Evolutionary conservation across 352 stramenopile genomes (phyloP).

Genomic region (Phytophthora europaea): DNA sequence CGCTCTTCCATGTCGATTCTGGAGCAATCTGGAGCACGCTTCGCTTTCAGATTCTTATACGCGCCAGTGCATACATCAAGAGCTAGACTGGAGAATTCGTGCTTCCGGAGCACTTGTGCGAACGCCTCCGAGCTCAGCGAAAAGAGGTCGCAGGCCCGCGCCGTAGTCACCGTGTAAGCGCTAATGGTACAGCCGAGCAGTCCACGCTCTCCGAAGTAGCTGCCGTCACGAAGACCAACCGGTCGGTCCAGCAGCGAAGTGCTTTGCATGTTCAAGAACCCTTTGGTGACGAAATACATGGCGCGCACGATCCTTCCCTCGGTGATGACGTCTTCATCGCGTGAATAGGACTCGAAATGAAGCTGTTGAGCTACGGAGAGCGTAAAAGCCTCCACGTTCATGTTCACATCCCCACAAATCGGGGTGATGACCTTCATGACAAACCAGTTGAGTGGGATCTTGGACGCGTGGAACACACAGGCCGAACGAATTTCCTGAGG

Average conservation of each 20-base stretch:
- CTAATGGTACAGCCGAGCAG: conserved; percentile 56
- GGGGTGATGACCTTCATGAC: conserved; percentile 46
- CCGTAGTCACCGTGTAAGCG: conserved; percentile 32
- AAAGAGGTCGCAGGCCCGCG: conserved; percentile 35
- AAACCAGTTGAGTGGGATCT: conserved; percentile 32
- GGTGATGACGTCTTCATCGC: conserved; percentile 58
- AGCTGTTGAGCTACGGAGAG: conserved; percentile 44
- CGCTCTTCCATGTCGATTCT: conserved; percentile 30
- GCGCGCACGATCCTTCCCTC: conserved; percentile 60
- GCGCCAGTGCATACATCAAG: conserved; percentile 15
- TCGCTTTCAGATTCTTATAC: conserved; percentile 15
- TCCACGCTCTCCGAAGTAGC: conserved; percentile 64
- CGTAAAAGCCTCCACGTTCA: conserved; percentile 25
- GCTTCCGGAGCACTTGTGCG: conserved; percentile 39
- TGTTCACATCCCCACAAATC: conserved; percentile 30
- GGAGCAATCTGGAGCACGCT: conserved; percentile 2
- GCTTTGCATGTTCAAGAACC: conserved; percentile 46
- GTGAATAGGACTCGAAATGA: conserved; percentile 62
- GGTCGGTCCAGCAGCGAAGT: conserved; percentile 22
- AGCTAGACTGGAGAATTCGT: conserved; percentile 22
- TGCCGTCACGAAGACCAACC: conserved; percentile 32
- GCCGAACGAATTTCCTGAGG: not conserved
- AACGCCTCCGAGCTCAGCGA: conserved; percentile 44
- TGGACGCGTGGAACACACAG: not conserved
- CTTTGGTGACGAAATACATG: conserved; percentile 76